phyloP scores from a whole-genome alignment of 2,329 filamentous ascomycete genomes.

The Trichoderma guizhouense region DNA sequence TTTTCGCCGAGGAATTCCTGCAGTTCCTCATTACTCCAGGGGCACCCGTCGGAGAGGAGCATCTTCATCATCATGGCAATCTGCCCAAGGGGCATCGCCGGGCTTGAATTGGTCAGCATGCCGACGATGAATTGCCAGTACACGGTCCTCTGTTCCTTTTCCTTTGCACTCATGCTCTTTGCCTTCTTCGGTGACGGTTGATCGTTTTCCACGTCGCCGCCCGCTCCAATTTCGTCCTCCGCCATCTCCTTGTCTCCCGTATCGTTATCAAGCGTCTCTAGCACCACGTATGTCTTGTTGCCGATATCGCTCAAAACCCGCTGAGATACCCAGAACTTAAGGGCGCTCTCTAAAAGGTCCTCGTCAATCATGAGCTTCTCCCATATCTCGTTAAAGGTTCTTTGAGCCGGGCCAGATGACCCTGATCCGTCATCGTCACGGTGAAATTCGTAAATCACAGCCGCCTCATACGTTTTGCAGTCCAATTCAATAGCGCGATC shows the following conservation, averaged over 20 bases:
- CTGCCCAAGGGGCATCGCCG: constrained; percentile 71
- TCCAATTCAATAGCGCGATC: constrained; percentile 73
- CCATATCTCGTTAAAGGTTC: constrained; percentile 53
- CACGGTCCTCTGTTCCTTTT: constrained; percentile 57
- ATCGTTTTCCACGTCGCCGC: constrained; percentile 26
- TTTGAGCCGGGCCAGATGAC: constrained; percentile 34
- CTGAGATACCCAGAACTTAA: constrained; percentile 70
- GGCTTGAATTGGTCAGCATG: constrained; percentile 90
- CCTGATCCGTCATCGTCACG: constrained; percentile 32
- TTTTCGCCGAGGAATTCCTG: constrained; percentile 75
- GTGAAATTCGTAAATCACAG: constrained; percentile 81
- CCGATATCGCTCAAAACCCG: constrained; percentile 58
- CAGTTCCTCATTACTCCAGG: constrained; percentile 85
- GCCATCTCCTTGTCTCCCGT: constrained; percentile 27
- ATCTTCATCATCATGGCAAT: constrained; percentile 96
- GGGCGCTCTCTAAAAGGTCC: constrained; percentile 62
- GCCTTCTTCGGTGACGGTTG: constrained; percentile 48
- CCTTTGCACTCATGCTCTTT: constrained; percentile 60
- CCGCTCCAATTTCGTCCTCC: constrained; percentile 30
- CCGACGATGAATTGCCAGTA: constrained; percentile 92
- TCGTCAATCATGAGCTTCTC: constrained; percentile 68
- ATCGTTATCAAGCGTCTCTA: constrained; percentile 57
- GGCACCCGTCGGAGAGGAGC: constrained; percentile 81
- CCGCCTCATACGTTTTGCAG: constrained; percentile 80
- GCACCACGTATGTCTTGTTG: constrained; percentile 60